phyloP scores from a whole-genome alignment of 148 eudicot species.

The Agrostemma githago region DNA sequence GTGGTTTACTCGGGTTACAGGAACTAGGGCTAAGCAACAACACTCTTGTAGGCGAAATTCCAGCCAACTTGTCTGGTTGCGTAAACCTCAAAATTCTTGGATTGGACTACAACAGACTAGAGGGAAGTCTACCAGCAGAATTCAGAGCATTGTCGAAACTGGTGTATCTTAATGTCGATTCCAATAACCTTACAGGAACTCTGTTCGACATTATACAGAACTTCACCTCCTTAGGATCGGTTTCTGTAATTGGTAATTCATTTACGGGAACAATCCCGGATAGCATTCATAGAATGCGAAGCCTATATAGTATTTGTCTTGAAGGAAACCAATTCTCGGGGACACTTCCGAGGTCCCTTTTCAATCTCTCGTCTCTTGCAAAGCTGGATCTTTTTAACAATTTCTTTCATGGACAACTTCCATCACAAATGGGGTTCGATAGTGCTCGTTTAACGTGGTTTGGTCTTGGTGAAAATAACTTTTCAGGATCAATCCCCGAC shows the following conservation, averaged over 20 bases:
- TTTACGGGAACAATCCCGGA: constrained; percentile 28
- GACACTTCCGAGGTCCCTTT: constrained; percentile 29
- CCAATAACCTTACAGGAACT: constrained; percentile 28
- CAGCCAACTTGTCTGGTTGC: constrained; percentile 18
- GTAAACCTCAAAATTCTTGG: too few relatives aligned
- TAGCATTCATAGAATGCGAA: constrained; percentile 19
- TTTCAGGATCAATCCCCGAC: constrained; percentile 31
- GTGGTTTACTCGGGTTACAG: constrained; percentile 24
- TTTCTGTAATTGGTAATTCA: background rate
- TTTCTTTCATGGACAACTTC: constrained; percentile 29
- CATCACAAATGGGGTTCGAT: constrained; percentile 16
- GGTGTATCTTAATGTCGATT: background rate
- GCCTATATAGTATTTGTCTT: background rate
- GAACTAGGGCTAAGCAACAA: constrained; percentile 21
- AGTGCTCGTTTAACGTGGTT: constrained; percentile 18
- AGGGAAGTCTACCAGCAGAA: constrained; percentile 20
- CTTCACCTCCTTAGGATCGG: background rate
- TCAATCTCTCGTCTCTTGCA: constrained; percentile 28
- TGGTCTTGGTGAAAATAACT: background rate
- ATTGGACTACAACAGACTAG: too few relatives aligned
- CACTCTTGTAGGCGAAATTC: constrained; percentile 31
- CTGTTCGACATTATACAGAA: background rate
- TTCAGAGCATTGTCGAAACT: constrained; percentile 13
- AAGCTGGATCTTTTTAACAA: constrained; percentile 4
- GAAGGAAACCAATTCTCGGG: constrained; percentile 22